A percentile compares a stretch with the other conserved stretches of the same genome.
phyloP scores from a whole-genome alignment of 2,329 filamentous ascomycete genomes.

The Ploettnerulaceae sp. region DNA sequence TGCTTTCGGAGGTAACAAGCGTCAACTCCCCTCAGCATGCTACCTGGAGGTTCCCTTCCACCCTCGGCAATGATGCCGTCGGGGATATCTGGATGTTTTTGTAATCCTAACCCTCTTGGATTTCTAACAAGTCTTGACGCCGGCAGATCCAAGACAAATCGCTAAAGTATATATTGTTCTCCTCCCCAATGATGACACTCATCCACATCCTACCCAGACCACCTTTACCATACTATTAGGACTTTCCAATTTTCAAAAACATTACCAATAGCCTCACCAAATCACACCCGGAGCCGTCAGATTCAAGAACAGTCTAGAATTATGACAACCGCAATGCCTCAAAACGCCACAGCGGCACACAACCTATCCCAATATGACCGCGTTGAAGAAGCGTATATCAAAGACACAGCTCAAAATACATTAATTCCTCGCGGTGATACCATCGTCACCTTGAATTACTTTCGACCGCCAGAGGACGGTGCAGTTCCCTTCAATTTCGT shows the following conservation, averaged over 20 bases:
- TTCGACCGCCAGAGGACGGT: slow-evolving; percentile 48
- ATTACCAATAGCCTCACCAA: slow-evolving; percentile 1
- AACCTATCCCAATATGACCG: slow-evolving; percentile 33
- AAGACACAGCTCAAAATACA: slow-evolving; percentile 3
- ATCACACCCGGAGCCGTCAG: background rate
- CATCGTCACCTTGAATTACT: slow-evolving; percentile 48
- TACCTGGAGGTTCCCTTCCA: background rate
- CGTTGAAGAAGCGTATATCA: slow-evolving; percentile 22
- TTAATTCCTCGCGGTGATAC: slow-evolving; percentile 47
- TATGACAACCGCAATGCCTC: slow-evolving; percentile 38
- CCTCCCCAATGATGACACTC: background rate
- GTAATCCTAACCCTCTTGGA: slow-evolving; percentile 10
- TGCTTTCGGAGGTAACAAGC: slow-evolving; percentile 10
- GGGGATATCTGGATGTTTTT: slow-evolving; percentile 10
- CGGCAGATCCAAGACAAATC: background rate
- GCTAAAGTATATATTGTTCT: slow-evolving; percentile 6
- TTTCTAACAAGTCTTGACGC: slow-evolving; percentile 13
- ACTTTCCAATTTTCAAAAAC: background rate
- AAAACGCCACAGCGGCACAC: slow-evolving; percentile 39
- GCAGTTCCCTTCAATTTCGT: slow-evolving; percentile 53
- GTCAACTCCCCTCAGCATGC: background rate
- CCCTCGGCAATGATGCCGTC: slow-evolving; percentile 7
- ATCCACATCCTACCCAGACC: background rate
- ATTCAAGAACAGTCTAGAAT: slow-evolving; percentile 21
- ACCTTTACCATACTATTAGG: background rate